Percentiles rank a stretch among this genome's conserved stretches.
These are phyloP conservation scores for Macadamia integrifolia DNA, from an alignment of 164 flowering plant species.

Conservation along the genomic window DNA sequence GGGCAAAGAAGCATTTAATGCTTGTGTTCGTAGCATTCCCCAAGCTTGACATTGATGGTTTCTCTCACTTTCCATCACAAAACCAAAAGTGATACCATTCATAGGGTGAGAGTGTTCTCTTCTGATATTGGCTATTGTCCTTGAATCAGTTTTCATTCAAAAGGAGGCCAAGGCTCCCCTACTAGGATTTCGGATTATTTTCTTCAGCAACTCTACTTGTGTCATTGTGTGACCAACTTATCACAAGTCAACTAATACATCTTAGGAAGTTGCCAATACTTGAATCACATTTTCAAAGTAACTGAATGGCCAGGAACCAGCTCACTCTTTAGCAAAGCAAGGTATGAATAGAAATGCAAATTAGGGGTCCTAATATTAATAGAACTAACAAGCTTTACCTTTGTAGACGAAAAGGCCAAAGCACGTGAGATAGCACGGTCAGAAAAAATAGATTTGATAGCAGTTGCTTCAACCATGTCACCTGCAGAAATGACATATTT, in stretches of 20 bases:
- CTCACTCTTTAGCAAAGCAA: neutral
- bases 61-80: no score
- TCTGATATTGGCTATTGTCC: no score
- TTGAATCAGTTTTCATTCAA: no score
- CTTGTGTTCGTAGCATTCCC: no score
- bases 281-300: neutral
- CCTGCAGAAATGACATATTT: conserved; percentile 37
- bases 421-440: conserved; percentile 71
- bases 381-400: conserved; percentile 40
- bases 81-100: no score
- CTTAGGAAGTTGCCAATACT: neutral
- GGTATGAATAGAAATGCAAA: neutral
- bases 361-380: neutral
- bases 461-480: conserved; percentile 80
- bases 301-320: neutral
- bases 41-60: no score
- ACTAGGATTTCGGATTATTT: no score
- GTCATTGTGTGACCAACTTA: no score
- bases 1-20: no score
- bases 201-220: no score
- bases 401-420: conserved; percentile 88
- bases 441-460: conserved; percentile 67
- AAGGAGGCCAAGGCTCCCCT: no score
- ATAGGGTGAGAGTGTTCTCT: no score
- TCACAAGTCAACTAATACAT: neutral